A percentile compares a stretch with the other conserved stretches of the same genome.
These are phyloP conservation scores for Stachybotrys elegans DNA, from an alignment of 2,329 filamentous ascomycete species.

Conservation along the genomic window DNA sequence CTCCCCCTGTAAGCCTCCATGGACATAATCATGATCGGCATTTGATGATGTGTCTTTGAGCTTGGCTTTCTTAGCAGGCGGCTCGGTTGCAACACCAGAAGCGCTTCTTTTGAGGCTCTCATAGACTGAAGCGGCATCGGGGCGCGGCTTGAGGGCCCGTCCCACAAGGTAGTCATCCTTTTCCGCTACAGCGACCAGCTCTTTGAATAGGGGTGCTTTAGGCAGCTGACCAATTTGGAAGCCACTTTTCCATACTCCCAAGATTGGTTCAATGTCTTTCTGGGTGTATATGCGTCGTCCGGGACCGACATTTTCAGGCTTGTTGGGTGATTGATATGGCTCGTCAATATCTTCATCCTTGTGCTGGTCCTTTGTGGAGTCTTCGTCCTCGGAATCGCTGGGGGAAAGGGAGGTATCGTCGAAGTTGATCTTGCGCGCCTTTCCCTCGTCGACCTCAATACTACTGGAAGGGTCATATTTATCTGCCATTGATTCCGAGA, in stretches of 20 bases:
- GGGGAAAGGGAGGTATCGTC: conserved; percentile 43
- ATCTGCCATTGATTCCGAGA: conserved; percentile 17
- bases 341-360: too few species aligned
- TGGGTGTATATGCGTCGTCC: too few species aligned
- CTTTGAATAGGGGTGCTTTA: conserved; percentile 29
- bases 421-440: conserved; percentile 41
- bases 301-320: too few species aligned
- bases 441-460: conserved; percentile 61
- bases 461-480: conserved; percentile 32
- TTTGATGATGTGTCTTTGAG: conserved; percentile 2
- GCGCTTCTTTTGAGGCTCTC: conserved; percentile 9
- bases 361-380: conserved; percentile 19
- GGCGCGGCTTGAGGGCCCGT: conserved; percentile 11
- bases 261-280: too few species aligned
- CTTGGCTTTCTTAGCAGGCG: conserved; percentile 10
- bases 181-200: conserved; percentile 35
- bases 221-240: conserved; percentile 31
- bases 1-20: too few species aligned
- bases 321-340: too few species aligned
- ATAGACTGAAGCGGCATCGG: not conserved
- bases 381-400: conserved; percentile 51
- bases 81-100: conserved; percentile 4
- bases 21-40: too few species aligned
- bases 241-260: conserved; percentile 38
- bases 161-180: conserved; percentile 28